Conservation (phyloP, 2,329 filamentous ascomycete species). For the Juglanconis oblonga region DNA sequence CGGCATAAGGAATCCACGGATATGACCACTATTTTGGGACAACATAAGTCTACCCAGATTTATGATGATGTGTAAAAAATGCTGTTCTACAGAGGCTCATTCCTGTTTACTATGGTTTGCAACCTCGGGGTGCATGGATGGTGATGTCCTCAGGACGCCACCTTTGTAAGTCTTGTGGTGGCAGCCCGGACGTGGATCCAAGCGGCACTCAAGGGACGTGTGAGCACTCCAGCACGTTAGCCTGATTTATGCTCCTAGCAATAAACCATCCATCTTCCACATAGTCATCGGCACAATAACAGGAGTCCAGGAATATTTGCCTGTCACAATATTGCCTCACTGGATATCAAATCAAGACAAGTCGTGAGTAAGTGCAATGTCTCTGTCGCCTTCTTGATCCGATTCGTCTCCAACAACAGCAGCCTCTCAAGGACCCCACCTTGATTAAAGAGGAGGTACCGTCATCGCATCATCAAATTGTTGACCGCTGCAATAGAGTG, state of each 20-base stretch:
- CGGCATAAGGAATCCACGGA: slow-evolving; percentile 6
- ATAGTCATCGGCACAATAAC: background rate
- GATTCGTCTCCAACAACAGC: background rate
- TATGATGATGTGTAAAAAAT: background rate
- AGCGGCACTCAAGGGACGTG: too few relatives aligned
- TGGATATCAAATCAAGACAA: background rate
- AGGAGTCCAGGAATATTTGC: background rate
- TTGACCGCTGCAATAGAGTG: background rate
- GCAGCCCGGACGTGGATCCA: too few relatives aligned
- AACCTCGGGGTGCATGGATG: too few relatives aligned
- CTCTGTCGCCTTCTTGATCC: background rate
- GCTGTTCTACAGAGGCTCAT: too few relatives aligned
- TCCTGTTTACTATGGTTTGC: too few relatives aligned
- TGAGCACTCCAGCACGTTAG: background rate
- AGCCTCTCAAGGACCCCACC: background rate
- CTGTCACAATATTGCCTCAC: background rate
- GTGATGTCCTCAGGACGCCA: too few relatives aligned
- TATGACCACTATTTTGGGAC: background rate
- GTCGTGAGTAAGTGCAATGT: background rate
- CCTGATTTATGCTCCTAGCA: background rate
- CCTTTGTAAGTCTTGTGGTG: too few relatives aligned
- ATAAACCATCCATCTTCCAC: background rate
- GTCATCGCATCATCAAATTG: background rate
- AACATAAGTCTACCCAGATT: background rate
- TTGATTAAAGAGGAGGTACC: background rate